phyloP scores from a whole-genome alignment of 1,284 basidiomycete genomes.

The Apiotrichum domesticum region DNA sequence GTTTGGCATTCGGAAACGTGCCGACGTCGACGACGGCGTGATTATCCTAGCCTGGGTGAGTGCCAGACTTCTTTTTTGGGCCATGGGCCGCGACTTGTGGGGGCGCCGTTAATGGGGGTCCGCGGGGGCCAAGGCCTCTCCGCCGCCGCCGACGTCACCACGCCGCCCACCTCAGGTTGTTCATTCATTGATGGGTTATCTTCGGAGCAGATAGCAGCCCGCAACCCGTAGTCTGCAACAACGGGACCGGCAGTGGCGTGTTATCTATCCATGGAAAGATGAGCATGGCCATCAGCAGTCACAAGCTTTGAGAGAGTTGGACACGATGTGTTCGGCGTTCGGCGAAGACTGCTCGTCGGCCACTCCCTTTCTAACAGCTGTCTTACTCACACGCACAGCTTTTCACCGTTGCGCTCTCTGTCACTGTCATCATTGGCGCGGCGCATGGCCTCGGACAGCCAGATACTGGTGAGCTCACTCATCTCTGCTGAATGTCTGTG shows the following conservation, averaged over 20 bases:
- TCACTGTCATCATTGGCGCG: conserved; percentile 35
- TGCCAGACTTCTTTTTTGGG: background rate
- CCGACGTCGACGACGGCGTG: conserved; percentile 37
- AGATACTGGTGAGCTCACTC: conserved; percentile 24
- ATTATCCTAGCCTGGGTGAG: conserved; percentile 43
- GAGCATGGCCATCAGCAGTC: too few species aligned
- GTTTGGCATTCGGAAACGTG: conserved; percentile 34
- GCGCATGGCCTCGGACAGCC: conserved; percentile 34
- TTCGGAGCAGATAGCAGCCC: too few species aligned
- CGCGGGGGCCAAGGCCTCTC: too few species aligned
- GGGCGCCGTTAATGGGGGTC: too few species aligned
- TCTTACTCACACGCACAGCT: conserved; percentile 16
- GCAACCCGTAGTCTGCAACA: too few species aligned
- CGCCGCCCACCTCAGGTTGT: too few species aligned
- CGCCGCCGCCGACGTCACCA: too few species aligned
- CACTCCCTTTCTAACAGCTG: background rate
- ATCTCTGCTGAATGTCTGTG: background rate
- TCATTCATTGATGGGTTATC: too few species aligned
- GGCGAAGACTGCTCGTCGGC: background rate
- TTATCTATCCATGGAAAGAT: too few species aligned
- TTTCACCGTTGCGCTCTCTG: conserved; percentile 29
- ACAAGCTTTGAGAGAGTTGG: background rate
- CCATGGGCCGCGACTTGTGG: too few species aligned
- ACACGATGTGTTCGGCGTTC: too few species aligned
- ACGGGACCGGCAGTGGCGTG: too few species aligned